Base-by-base conservation (phyloP, 108 stramenopile species). In the Parietichytrium sp. region DNA sequence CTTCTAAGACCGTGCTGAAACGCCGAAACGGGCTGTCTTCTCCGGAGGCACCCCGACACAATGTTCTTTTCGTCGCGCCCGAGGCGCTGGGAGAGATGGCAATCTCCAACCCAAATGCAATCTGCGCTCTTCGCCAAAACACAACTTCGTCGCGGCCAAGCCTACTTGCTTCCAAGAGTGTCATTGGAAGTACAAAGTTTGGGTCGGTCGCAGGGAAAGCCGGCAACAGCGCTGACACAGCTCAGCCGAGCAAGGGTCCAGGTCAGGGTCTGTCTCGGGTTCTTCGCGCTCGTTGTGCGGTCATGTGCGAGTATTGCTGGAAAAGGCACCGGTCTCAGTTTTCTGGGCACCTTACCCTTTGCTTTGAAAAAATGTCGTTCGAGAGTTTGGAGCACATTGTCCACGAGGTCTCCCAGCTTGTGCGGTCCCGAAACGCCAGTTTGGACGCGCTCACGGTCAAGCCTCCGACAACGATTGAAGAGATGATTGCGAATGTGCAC, bases 241-340 rank as follows among this genome's bases (percentile, higher is more conserved):
- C n/a, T n/a, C n/a, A n/a, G n/a, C n/a, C n/a, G n/a, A n/a, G n/a
- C n/a, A n/a, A n/a, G n/a, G n/a, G n/a, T n/a, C n/a, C n/a, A n/a
- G n/a, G n/a, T n/a, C n/a, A n/a, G 52, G 52, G 29, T 8, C 8
- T 72, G 3, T 25, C 38, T 12, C 36, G 45, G 61, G 61, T 72
- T n/a, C 61, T 72, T 8, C 61, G 61, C 4, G 36, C 61, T 1
- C 61, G 61, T 23, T 42, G 38, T 12, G 61, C 61, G 23, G 61
- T 72, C 61, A 45, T 72, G 36, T 72, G 61, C 61, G 36, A 33
- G n/a, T 33, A 72, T 33, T 72, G 61, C 61, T 72, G 61, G 61
- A 33, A 72, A 27, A 33, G 42, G 20, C 61, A 72, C 33, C 61
- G 61, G 1, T 16, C 61, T 6, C 61, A 72, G 33, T 42, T 45